Base-by-base conservation (phyloP, 805 yeast species). In the Ogataea degrootiae region DNA sequence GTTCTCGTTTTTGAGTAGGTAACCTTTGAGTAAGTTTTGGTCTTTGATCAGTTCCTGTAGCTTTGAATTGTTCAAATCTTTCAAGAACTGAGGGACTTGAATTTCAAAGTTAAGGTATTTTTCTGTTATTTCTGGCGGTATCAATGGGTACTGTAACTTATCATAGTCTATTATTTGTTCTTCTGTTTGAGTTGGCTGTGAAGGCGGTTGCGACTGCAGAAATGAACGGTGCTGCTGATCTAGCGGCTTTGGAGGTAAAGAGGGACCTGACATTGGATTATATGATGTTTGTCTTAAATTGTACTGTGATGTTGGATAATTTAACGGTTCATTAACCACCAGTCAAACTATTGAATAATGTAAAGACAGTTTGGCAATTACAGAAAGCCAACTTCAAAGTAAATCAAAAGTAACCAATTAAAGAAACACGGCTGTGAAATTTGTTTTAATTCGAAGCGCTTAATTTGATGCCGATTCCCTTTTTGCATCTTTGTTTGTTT, bases 111-210 rank as follows among this genome's bases (percentile, higher is more conserved):
- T 29, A 6, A 56, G 39, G 19, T 49, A 35, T 8, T 37, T 23
- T 3, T 38, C 37, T 4, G 55, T 42, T 5, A 52, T 37, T 26
- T 44, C 44, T n/a, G 57, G 34, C 4, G 63, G 61, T 12, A 60
- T 44, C 17, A 58, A 37, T 5, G 63, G 62, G 39, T 59, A 57
- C 41, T 59, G 61, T 9, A 55, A 45, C 42, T 53, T 52, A 11
- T 53, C 55, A 37, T 51, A 45, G 16, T 54, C 55, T 21, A 55
- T 22, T 7, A 45, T 35, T 14, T 53, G 51, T 31, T 44, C 50
- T 6, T 47, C 46, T 11, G 47, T 11, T 9, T 46, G 17, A 6
- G n/a, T 17, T 14, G 11, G 29, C 15, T 17, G 19, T 4, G 12
- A 37, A 14, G 21, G 19, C 3, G 34, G 22, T 8, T 36, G 42